Base-by-base conservation (phyloP, 192 early-diverging fungal species). In the Umbelopsis sp. region DNA sequence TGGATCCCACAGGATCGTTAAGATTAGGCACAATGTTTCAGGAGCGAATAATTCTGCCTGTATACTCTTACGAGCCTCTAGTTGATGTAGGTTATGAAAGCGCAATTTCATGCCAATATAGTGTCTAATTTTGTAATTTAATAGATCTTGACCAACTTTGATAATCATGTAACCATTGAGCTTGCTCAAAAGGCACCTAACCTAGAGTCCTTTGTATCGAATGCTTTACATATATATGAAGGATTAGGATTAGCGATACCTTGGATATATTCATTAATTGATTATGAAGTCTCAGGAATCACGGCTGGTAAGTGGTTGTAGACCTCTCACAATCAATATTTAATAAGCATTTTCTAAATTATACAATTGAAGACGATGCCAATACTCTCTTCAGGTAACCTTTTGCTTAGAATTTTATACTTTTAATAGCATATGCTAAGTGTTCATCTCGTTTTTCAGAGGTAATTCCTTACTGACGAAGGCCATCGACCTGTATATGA, bases 401-500 rank as follows among this genome's bases (percentile, higher is more conserved):
- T 4, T 3, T 13, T 11, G 3, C 4, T 35, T 9, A 41, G 23
- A 55, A 20, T 18, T 10, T 23, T 27, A 25, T 25, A 30, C 9
- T 11, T 20, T 3, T 11, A 51, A 22, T 18, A 30, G 13, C 35
- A 27, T 49, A 44, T 13, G 30, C 46, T 22, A 20, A 11, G 37
- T 16, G 12, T 4, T 13, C 9, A 37, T 49, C 27, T 45, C 27
- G 44, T 61, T 47, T 48, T 61, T 44, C 70, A 84, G 90, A 53
- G 87, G 88, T 20, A 81, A 90, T 16, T 88, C 91, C 15, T 79
- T 90, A 18, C 74, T 87, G 27, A 92, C 91, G 2, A 88, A 89
- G 25, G 85, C 87, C 5, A 75, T 91, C 35, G 91, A 92, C 74
- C 82, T 84, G 8, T 85, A 90, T 66, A 92, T 92, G 91, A 88